A percentile compares a stretch with the other conserved stretches of the same genome.
Conservation (phyloP, 805 yeast species). For the Schwanniomyces polymorphus region DNA sequence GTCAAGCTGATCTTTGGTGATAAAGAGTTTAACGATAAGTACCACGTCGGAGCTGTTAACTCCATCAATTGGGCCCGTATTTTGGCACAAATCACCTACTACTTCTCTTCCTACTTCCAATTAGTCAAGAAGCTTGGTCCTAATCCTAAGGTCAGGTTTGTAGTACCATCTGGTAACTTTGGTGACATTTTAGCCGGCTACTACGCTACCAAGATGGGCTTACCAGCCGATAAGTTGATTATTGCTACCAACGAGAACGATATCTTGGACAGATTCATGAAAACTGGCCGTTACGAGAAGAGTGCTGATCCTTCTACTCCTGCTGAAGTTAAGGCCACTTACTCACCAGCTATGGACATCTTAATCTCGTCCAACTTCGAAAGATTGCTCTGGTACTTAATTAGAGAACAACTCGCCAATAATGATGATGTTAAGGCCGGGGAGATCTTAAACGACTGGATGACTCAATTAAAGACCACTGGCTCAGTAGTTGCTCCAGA, state of each 20-base stretch:
- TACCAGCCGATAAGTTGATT: conserved; percentile 81
- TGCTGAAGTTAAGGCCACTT: conserved; percentile 75
- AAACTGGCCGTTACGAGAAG: conserved; percentile 83
- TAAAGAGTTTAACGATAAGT: conserved; percentile 77
- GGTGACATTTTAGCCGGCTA: conserved; percentile 98
- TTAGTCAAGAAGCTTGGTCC: conserved; percentile 39
- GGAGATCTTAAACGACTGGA: conserved; percentile 67
- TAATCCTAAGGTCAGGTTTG: conserved; percentile 61
- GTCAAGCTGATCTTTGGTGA: conserved; percentile 94
- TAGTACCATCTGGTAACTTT: conserved; percentile 97
- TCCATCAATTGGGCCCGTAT: conserved; percentile 99
- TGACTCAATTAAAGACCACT: conserved; percentile 68
- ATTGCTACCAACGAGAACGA: conserved; percentile 97
- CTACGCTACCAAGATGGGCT: conserved; percentile 92
- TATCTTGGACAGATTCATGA: conserved; percentile 88
- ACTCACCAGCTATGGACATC: conserved; percentile 99
- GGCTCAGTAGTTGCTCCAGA: conserved; percentile 77
- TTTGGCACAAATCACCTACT: conserved; percentile 95
- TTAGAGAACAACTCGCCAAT: conserved; percentile 64
- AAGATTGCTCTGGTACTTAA: conserved; percentile 92
- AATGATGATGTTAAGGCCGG: conserved; percentile 70
- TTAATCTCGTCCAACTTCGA: conserved; percentile 94
- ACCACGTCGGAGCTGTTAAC: conserved; percentile 96
- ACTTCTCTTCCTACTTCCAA: conserved; percentile 89
- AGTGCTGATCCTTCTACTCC: conserved; percentile 41